Percentiles rank a stretch among this genome's conserved stretches.
These are phyloP conservation scores for Castanopsis chinensis DNA, from an alignment of 306 rosid species.

Conservation along the genomic window DNA sequence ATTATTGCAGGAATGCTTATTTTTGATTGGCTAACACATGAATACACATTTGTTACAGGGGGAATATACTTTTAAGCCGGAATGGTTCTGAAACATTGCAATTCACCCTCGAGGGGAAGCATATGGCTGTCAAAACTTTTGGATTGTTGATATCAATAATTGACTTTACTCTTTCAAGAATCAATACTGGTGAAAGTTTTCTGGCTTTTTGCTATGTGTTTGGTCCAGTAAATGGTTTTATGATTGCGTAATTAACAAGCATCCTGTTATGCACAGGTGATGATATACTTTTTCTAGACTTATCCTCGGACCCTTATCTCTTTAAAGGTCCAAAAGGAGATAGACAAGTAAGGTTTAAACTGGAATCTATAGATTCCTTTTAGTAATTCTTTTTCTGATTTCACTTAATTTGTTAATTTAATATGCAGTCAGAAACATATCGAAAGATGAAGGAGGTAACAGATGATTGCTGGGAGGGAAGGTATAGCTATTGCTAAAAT, in stretches of 20 bases:
- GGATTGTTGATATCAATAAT: constrained; percentile 80
- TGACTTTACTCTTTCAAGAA: constrained; percentile 88
- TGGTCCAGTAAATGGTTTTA: background rate
- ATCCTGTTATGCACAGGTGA: constrained; percentile 55
- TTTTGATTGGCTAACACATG: constrained; percentile 22
- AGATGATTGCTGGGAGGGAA: constrained; percentile 90
- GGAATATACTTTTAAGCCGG: constrained; percentile 78
- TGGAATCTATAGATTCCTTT: constrained; percentile 9
- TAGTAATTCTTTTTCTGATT: constrained; percentile 1
- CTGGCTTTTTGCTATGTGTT: constrained; percentile 3
- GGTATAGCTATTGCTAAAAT: constrained; percentile 39
- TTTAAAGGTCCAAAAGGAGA: constrained; percentile 84
- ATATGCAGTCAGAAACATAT: constrained; percentile 83
- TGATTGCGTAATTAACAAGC: constrained; percentile 14
- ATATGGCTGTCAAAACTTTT: constrained; percentile 52
- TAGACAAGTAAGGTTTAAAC: constrained; percentile 60
- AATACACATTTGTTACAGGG: constrained; percentile 52
- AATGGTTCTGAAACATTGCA: constrained; percentile 55
- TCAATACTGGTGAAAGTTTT: constrained; percentile 61
- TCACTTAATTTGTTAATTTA: constrained; percentile 15
- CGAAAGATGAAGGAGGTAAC: constrained; percentile 87
- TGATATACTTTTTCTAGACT: constrained; percentile 77
- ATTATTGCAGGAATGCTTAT: constrained; percentile 4
- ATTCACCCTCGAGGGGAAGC: constrained; percentile 79
- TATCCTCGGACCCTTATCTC: constrained; percentile 72